Conservation (phyloP, 2,329 filamentous ascomycete species). For the Ophiostoma ips region DNA sequence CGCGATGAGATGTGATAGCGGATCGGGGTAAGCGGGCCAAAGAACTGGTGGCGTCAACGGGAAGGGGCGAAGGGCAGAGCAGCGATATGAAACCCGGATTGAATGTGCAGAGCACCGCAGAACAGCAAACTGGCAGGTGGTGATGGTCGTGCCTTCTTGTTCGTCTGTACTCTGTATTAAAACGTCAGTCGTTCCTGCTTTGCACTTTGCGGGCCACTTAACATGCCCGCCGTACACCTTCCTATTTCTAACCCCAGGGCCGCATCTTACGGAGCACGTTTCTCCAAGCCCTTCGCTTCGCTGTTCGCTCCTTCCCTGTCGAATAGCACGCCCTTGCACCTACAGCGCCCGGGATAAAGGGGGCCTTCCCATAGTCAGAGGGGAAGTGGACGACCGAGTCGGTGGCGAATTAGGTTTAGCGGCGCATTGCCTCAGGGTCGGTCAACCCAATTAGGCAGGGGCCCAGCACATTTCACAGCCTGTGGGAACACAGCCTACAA, state of each 20-base stretch:
- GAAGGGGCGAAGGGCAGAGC: background rate
- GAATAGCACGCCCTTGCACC: background rate
- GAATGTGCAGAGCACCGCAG: background rate
- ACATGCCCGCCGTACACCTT: no score
- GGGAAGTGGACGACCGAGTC: conserved; percentile 13
- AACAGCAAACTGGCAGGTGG: background rate
- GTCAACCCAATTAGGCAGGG: conserved; percentile 11
- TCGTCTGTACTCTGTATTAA: background rate
- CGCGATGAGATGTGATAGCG: background rate
- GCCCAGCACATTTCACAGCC: background rate
- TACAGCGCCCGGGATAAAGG: background rate
- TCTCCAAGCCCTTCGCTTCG: background rate
- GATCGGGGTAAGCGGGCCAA: background rate
- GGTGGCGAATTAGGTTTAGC: conserved; percentile 24
- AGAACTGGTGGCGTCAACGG: no score
- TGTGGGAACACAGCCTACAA: background rate
- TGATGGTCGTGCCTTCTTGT: background rate
- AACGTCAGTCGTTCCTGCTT: background rate
- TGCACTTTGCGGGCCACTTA: no score
- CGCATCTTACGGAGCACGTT: background rate
- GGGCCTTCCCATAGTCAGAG: conserved; percentile 2
- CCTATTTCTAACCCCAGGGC: no score
- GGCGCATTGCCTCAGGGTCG: conserved; percentile 8
- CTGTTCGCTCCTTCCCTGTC: background rate
- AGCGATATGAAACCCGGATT: background rate